Conservation (phyloP, 352 stramenopile species). For the Globisporangium viniferum region DNA sequence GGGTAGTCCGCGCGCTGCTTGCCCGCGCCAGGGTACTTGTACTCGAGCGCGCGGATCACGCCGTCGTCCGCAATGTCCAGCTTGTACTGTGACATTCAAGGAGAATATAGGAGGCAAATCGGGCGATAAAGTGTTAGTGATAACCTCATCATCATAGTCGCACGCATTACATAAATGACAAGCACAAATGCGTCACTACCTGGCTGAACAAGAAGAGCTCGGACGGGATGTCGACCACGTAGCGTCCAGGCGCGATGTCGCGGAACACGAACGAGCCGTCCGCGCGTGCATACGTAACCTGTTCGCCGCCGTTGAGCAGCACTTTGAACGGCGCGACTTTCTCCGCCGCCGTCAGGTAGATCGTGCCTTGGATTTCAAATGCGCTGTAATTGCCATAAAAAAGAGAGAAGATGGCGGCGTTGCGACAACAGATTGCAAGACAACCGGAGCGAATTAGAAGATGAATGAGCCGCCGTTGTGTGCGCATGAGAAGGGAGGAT, state of each 20-base stretch:
- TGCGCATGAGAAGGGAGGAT: background rate
- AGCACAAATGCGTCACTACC: conserved; percentile 13
- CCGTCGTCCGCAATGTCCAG: conserved; percentile 14
- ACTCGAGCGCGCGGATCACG: conserved; percentile 42
- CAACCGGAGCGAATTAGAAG: background rate
- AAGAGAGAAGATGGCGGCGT: background rate
- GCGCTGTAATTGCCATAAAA: conserved; percentile 20
- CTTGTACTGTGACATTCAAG: background rate
- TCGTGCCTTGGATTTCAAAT: conserved; percentile 54
- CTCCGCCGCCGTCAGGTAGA: conserved; percentile 45
- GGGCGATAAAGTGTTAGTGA: background rate
- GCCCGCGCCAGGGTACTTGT: conserved; percentile 74
- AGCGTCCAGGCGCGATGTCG: conserved; percentile 64
- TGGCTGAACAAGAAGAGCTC: conserved; percentile 71
- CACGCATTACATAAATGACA: background rate
- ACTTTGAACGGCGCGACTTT: conserved; percentile 63
- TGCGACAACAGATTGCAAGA: conserved; percentile 5
- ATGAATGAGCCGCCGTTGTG: background rate
- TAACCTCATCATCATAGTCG: background rate
- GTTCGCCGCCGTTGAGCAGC: conserved; percentile 70
- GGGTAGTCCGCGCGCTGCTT: conserved; percentile 64
- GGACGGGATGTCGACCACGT: conserved; percentile 73
- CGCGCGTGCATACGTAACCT: conserved; percentile 57
- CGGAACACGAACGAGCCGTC: conserved; percentile 74
- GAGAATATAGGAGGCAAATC: background rate